Evolutionary conservation across 2,329 filamentous ascomycete species (phyloP).

Genomic region (Colletotrichum liriopes): DNA sequence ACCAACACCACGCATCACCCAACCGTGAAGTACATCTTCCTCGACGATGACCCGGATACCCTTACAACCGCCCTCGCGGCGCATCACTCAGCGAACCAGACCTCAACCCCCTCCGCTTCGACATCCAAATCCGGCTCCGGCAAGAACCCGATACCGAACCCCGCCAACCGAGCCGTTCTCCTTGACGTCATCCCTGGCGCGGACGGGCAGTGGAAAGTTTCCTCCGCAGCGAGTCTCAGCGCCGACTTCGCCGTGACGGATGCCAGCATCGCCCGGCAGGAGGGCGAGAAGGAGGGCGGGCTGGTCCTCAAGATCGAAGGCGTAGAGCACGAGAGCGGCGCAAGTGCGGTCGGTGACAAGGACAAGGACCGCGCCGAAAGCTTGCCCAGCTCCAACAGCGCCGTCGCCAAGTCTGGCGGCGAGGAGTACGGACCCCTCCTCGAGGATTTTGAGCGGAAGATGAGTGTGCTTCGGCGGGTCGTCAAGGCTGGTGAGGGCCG

Average conservation of each 20-base stretch:
- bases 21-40: conserved; percentile 91
- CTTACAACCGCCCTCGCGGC: conserved; percentile 75
- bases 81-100: conserved; percentile 47
- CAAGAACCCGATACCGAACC: conserved; percentile 39
- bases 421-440: conserved; percentile 68
- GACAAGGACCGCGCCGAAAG: conserved; percentile 32
- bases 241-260: conserved; percentile 78
- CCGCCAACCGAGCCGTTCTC: conserved; percentile 64
- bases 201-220: conserved; percentile 68
- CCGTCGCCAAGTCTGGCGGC: conserved; percentile 48
- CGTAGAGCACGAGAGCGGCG: conserved; percentile 53
- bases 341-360: conserved; percentile 38
- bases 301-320: conserved; percentile 78
- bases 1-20: conserved; percentile 86
- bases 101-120: conserved; percentile 47
- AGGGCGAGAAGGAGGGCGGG: conserved; percentile 47
- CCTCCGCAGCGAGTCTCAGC: conserved; percentile 80
- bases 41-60: conserved; percentile 88
- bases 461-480: conserved; percentile 69
- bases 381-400: conserved; percentile 49
- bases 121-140: conserved; percentile 44
- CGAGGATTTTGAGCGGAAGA: conserved; percentile 71
- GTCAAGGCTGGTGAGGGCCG: conserved; percentile 63
- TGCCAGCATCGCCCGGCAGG: conserved; percentile 62
- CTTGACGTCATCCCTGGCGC: conserved; percentile 67